Evolutionary conservation across 371 early-diverging fungal species (phyloP).

Genomic region (Aphelidium insulamus): DNA sequence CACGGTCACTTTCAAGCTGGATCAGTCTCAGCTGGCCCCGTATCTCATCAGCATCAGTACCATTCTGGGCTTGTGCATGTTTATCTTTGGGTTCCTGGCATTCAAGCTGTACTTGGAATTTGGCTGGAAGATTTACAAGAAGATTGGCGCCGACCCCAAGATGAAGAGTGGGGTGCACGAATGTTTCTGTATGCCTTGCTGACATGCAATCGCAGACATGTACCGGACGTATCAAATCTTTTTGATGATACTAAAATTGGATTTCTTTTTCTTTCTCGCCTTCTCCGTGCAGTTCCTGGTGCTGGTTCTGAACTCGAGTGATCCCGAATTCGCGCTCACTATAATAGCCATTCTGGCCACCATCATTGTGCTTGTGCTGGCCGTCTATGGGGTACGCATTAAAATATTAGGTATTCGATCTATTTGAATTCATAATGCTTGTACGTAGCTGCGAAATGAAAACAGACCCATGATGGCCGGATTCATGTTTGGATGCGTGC

Average conservation of each 20-base stretch:
- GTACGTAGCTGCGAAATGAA: conserved; percentile 22
- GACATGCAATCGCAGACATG: conserved; percentile 30
- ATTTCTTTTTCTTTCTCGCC: conserved; percentile 64
- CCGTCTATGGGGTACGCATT: conserved; percentile 51
- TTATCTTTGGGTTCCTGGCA: conserved; percentile 14
- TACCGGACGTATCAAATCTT: conserved; percentile 69
- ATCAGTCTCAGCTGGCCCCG: conserved; percentile 5
- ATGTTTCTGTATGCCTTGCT: conserved; percentile 5
- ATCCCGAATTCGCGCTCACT: conserved; percentile 44
- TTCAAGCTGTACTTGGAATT: conserved; percentile 55
- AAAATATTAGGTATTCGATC: no score
- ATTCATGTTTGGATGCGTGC: conserved; percentile 41
- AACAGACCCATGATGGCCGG: conserved; percentile 27
- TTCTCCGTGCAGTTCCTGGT: conserved; percentile 70
- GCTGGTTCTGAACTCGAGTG: conserved; percentile 32
- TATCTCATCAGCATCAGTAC: conserved; percentile 16
- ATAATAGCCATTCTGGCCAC: conserved; percentile 48
- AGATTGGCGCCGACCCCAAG: conserved; percentile 70
- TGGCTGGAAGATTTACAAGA: conserved; percentile 85
- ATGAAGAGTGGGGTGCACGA: conserved; percentile 30
- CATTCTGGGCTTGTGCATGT: conserved; percentile 13
- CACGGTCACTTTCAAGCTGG: conserved; percentile 1
- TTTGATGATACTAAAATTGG: conserved; percentile 62
- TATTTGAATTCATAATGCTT: not conserved
- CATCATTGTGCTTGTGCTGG: conserved; percentile 36